Evolutionary conservation across 1,284 basidiomycete species (phyloP).

Genomic region (Ceraceosorus bombacis): DNA sequence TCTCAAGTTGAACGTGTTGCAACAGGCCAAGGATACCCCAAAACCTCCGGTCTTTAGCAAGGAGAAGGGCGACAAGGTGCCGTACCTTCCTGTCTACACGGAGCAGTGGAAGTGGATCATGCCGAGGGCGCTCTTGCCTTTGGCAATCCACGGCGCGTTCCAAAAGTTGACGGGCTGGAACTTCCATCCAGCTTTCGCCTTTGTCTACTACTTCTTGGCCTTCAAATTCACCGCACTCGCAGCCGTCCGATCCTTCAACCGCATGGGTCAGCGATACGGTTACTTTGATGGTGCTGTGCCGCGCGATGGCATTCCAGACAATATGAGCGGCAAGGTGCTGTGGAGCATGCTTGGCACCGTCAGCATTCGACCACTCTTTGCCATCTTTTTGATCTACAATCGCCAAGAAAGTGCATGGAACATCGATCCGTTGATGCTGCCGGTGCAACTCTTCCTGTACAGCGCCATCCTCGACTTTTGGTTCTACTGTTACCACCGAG

Average conservation of each 20-base stretch:
- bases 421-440: slow-evolving; percentile 8
- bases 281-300: slow-evolving; percentile 27
- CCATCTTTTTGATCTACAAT: slow-evolving; percentile 30
- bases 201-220: slow-evolving; percentile 20
- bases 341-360: slow-evolving; percentile 21
- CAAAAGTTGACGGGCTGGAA: slow-evolving; percentile 23
- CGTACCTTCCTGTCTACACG: background rate
- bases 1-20: too few species aligned
- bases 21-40: too few species aligned
- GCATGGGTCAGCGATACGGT: slow-evolving; percentile 21
- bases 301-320: slow-evolving; percentile 32
- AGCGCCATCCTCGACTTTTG: slow-evolving; percentile 24
- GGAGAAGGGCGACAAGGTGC: slow-evolving; percentile 2
- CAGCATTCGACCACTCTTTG: slow-evolving; percentile 25
- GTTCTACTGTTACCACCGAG: slow-evolving; percentile 42
- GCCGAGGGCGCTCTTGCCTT: slow-evolving; percentile 17
- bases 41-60: too few species aligned
- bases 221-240: slow-evolving; percentile 15
- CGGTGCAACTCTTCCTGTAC: slow-evolving; percentile 29
- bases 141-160: slow-evolving; percentile 27
- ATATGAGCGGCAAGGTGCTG: slow-evolving; percentile 18
- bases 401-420: slow-evolving; percentile 14
- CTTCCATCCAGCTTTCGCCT: slow-evolving; percentile 25
- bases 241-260: slow-evolving; percentile 17
- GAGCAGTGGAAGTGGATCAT: slow-evolving; percentile 6